Conservation (phyloP, 2,329 filamentous ascomycete species). For the Neofusicoccum cordaticola region DNA sequence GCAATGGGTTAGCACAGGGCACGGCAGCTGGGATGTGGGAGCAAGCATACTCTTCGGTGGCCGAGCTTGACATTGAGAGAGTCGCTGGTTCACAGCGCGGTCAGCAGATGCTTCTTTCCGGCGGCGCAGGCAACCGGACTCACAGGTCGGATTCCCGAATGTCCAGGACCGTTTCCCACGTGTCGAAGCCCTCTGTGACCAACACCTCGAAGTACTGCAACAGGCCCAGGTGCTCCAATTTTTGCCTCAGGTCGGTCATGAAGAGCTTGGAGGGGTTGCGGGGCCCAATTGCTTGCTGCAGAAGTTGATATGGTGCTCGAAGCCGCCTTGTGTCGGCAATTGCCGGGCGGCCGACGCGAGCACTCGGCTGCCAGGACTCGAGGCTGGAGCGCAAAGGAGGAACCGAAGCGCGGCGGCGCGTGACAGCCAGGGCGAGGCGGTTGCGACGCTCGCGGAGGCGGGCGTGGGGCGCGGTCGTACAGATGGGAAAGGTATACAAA, state of each 20-base stretch:
- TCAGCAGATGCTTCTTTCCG: conserved; percentile 13
- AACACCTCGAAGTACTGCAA: conserved; percentile 73
- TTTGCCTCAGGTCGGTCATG: conserved; percentile 65
- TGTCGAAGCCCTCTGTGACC: conserved; percentile 77
- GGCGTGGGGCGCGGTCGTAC: neutral
- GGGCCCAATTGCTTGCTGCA: neutral
- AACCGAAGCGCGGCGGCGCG: neutral
- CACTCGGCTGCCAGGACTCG: neutral
- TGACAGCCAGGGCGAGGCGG: neutral
- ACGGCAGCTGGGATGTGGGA: neutral
- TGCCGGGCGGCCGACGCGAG: neutral
- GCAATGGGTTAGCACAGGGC: conserved; percentile 1
- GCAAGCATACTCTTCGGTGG: conserved; percentile 66
- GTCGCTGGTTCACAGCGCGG: conserved; percentile 50
- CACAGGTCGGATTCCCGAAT: conserved; percentile 83
- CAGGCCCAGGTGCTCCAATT: conserved; percentile 74
- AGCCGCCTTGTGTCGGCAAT: neutral
- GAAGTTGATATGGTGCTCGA: neutral
- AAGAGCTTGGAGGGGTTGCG: conserved; percentile 24
- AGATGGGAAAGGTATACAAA: conserved; percentile 11
- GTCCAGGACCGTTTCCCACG: conserved; percentile 78
- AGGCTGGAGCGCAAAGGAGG: neutral
- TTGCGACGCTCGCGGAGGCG: neutral
- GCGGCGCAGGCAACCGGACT: conserved; percentile 27
- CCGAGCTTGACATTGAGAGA: conserved; percentile 74